phyloP scores from a whole-genome alignment of 139 green algal genomes.

The Chlorokybus atmophyticus region DNA sequence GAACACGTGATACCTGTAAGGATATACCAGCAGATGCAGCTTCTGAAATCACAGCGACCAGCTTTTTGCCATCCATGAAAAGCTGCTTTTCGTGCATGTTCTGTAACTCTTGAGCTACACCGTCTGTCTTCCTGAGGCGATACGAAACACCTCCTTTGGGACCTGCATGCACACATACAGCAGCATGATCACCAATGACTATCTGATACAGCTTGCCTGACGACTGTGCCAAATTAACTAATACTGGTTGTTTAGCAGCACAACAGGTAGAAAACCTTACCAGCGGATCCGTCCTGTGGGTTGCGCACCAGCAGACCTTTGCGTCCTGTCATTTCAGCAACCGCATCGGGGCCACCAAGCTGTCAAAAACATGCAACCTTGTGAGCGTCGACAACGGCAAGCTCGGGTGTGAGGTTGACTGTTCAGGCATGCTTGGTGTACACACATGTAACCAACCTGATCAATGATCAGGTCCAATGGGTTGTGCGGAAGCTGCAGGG shows the following conservation, averaged over 20 bases:
- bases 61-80: conserved; percentile 72
- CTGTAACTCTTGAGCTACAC: conserved; percentile 29
- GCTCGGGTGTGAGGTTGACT: no score
- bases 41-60: conserved; percentile 82
- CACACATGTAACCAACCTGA: conserved; percentile 10
- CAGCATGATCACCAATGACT: no score
- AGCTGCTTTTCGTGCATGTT: conserved; percentile 60
- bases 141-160: conserved; percentile 1
- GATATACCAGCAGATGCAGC: conserved; percentile 68
- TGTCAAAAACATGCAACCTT: conserved; percentile 4
- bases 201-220: no score
- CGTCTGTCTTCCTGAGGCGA: conserved; percentile 17
- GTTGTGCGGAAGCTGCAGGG: conserved; percentile 33
- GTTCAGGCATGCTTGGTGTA: no score
- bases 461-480: conserved; percentile 34
- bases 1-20: no score
- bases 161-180: no score
- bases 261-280: no score
- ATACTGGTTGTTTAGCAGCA: no score
- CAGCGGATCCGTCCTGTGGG: no score
- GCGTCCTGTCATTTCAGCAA: conserved; percentile 38
- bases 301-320: conserved; percentile 25
- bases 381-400: no score
- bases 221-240: no score
- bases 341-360: conserved; percentile 26